These are phyloP conservation scores for Hygrophila difformis DNA, from an alignment of 257 asterid genomes.

Conservation along the genomic window DNA sequence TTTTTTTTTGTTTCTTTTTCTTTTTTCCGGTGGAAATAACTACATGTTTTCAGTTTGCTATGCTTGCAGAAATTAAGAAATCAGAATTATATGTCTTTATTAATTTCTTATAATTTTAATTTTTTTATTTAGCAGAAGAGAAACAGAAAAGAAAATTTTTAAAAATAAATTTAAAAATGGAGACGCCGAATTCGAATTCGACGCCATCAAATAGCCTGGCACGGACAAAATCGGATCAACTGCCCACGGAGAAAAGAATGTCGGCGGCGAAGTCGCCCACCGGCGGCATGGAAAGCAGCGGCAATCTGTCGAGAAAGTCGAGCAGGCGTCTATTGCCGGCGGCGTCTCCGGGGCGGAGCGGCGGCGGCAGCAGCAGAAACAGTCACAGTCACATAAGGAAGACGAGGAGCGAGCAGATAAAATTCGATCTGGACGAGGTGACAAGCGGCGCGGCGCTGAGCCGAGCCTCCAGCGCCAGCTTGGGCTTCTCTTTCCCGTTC, in stretches of 20 bases:
- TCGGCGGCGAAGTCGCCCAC: slow-evolving; percentile 35
- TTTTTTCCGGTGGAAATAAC: too few species aligned
- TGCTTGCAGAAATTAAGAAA: too few species aligned
- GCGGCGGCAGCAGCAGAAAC: slow-evolving; percentile 36
- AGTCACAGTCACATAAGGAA: slow-evolving; percentile 77
- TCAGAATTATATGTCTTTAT: too few species aligned
- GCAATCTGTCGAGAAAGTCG: slow-evolving; percentile 13
- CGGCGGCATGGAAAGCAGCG: slow-evolving; percentile 42
- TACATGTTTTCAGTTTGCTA: too few species aligned
- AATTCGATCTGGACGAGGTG: slow-evolving; percentile 69
- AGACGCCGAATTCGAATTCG: too few species aligned
- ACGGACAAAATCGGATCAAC: slow-evolving; percentile 83
- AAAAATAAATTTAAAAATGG: too few species aligned
- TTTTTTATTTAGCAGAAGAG: too few species aligned
- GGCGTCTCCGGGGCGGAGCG: background rate
- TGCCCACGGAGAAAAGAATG: slow-evolving; percentile 65
- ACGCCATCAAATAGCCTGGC: too few species aligned
- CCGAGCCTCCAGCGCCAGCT: slow-evolving; percentile 94
- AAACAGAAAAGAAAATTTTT: too few species aligned
- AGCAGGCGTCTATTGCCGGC: background rate
- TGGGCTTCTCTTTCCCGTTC: slow-evolving; percentile 81
- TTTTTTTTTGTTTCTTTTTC: too few species aligned
- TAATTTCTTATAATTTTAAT: too few species aligned
- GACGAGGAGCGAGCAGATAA: slow-evolving; percentile 88
- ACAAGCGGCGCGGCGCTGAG: slow-evolving; percentile 91